Conservation (phyloP, 2,329 filamentous ascomycete species). For the Venturia nashicola region DNA sequence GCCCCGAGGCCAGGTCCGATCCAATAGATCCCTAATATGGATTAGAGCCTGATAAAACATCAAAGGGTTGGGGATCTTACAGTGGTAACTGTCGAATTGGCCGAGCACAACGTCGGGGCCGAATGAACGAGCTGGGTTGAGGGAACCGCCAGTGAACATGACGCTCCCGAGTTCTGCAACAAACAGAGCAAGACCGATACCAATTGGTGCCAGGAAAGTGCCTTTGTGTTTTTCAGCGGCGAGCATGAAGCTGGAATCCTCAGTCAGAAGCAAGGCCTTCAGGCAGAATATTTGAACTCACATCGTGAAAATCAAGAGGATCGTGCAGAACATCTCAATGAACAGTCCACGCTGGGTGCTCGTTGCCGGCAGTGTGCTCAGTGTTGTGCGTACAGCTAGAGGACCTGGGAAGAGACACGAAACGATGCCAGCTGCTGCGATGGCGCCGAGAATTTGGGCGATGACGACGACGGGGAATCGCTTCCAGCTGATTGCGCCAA, state of each 20-base stretch:
- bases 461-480: constrained; percentile 31
- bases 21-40: constrained; percentile 31
- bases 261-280: not conserved
- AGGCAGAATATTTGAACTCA: not conserved
- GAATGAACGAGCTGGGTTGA: constrained; percentile 38
- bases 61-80: constrained; percentile 15
- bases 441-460: constrained; percentile 32
- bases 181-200: constrained; percentile 34
- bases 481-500: constrained; percentile 34
- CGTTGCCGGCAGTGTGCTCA: constrained; percentile 24
- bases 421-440: constrained; percentile 33
- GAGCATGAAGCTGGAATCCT: constrained; percentile 24
- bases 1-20: constrained; percentile 34
- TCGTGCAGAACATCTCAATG: constrained; percentile 39
- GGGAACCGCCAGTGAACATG: constrained; percentile 33
- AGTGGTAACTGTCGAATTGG: constrained; percentile 33
- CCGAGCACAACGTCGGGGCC: constrained; percentile 33
- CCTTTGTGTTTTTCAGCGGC: constrained; percentile 29
- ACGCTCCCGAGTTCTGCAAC: constrained; percentile 34
- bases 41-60: not conserved
- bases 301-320: constrained; percentile 37
- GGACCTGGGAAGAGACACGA: constrained; percentile 32
- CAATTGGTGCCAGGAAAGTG: constrained; percentile 27
- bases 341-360: constrained; percentile 33
- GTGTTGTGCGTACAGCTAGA: constrained; percentile 32